A percentile compares a stretch with the other conserved stretches of the same genome.
Conservation (phyloP, 1,284 basidiomycete species). For the Trichosporon coremiiforme region DNA sequence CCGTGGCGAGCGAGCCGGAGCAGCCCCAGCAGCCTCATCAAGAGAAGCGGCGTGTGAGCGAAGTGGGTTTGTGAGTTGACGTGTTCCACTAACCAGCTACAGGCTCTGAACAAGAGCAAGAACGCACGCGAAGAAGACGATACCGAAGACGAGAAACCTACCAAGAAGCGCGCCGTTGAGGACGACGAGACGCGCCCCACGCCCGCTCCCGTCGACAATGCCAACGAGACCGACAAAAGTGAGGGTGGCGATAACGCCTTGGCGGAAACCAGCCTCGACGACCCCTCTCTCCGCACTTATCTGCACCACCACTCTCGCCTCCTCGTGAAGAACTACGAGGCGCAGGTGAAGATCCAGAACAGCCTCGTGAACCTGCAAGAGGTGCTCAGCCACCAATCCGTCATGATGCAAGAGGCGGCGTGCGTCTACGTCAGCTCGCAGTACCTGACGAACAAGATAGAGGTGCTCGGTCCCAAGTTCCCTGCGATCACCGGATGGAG, state of each 20-base stretch:
- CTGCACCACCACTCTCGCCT: constrained; percentile 5
- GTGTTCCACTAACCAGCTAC: background rate
- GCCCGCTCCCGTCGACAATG: background rate
- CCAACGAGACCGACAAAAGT: background rate
- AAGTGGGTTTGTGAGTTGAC: too few species aligned
- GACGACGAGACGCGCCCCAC: background rate
- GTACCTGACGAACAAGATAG: background rate
- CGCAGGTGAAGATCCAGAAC: background rate
- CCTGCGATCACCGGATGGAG: background rate
- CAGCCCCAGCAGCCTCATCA: background rate
- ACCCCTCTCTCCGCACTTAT: background rate
- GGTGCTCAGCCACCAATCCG: background rate
- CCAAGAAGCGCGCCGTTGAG: background rate
- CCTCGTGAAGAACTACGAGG: background rate
- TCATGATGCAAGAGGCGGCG: background rate
- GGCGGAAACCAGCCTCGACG: too few species aligned
- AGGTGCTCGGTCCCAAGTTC: background rate
- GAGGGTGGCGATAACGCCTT: too few species aligned
- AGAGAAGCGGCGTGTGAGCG: too few species aligned
- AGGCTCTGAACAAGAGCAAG: background rate
- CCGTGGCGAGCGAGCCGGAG: background rate
- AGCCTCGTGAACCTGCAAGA: background rate
- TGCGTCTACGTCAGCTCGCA: background rate
- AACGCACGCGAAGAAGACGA: background rate
- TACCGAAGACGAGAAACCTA: background rate